These are phyloP conservation scores for Penicillium coffeae DNA, from an alignment of 495 filamentous ascomycete species.

Conservation along the genomic window DNA sequence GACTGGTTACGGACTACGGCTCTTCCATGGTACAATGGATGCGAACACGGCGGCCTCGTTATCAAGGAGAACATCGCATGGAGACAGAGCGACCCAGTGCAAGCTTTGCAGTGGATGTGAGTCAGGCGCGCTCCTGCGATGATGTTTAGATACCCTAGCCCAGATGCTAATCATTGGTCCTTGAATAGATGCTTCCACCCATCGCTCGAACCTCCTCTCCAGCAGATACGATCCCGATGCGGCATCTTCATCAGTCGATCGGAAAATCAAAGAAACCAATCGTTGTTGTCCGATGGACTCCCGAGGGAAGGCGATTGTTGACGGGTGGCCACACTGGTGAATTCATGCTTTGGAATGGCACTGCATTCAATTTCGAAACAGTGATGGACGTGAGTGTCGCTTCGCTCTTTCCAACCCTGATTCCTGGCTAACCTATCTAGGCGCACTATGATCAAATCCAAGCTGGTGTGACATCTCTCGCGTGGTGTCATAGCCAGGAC, in stretches of 20 bases:
- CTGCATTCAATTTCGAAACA: constrained; percentile 98
- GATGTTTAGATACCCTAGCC: neutral
- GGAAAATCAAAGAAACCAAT: constrained; percentile 98
- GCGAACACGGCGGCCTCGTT: constrained; percentile 75
- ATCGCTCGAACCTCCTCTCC: constrained; percentile 65
- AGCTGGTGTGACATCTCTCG: constrained; percentile 78
- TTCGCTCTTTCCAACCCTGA: too few species aligned
- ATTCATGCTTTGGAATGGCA: constrained; percentile 98
- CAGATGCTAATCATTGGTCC: constrained; percentile 6
- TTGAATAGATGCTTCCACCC: constrained; percentile 79
- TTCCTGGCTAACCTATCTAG: constrained; percentile 26
- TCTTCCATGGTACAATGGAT: constrained; percentile 91
- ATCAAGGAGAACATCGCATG: constrained; percentile 59
- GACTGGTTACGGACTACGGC: constrained; percentile 90
- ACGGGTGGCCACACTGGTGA: constrained; percentile 95
- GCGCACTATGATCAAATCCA: constrained; percentile 73
- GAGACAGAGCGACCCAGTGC: constrained; percentile 80
- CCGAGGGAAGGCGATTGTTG: constrained; percentile 84
- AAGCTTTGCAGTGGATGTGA: constrained; percentile 85
- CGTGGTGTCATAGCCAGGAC: constrained; percentile 91
- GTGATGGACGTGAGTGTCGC: constrained; percentile 72
- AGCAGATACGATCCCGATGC: constrained; percentile 79
- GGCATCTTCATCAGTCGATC: constrained; percentile 88
- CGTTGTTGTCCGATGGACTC: constrained; percentile 97
- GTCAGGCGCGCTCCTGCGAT: constrained; percentile 23